phyloP scores from a whole-genome alignment of 192 early-diverging fungal genomes.

The Fimicolochytrium jonesii region DNA sequence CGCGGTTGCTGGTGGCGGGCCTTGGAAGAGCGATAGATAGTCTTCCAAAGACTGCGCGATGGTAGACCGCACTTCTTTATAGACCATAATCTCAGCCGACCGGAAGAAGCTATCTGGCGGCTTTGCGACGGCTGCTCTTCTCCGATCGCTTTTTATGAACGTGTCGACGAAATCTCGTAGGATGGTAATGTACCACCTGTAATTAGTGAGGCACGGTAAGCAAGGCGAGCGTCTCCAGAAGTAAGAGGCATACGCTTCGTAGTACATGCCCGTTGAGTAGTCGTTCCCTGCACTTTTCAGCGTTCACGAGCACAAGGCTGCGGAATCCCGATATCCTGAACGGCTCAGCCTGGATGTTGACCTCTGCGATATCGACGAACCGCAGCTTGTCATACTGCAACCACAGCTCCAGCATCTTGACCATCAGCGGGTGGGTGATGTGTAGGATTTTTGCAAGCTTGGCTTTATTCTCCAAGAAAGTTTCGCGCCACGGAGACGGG shows the following conservation, averaged over 20 bases:
- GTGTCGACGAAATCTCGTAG: slow-evolving; percentile 35
- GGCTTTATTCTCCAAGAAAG: slow-evolving; percentile 39
- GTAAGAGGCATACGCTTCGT: no score
- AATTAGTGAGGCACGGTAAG: slow-evolving; percentile 13
- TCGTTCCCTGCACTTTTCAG: slow-evolving; percentile 52
- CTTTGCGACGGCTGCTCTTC: background rate
- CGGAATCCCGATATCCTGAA: slow-evolving; percentile 47
- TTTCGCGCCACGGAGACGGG: slow-evolving; percentile 43
- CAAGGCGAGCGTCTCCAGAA: no score
- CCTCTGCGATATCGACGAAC: slow-evolving; percentile 43
- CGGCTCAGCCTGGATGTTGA: slow-evolving; percentile 39
- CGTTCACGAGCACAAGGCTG: slow-evolving; percentile 50
- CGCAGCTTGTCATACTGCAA: slow-evolving; percentile 30
- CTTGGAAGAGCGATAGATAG: slow-evolving; percentile 41
- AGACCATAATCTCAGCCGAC: slow-evolving; percentile 33
- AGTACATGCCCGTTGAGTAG: slow-evolving; percentile 47
- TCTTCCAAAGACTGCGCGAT: slow-evolving; percentile 35
- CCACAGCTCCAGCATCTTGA: slow-evolving; percentile 43
- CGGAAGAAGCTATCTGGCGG: slow-evolving; percentile 36
- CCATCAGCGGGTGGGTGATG: slow-evolving; percentile 41
- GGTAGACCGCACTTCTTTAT: slow-evolving; percentile 42
- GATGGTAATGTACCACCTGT: slow-evolving; percentile 42
- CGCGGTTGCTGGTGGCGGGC: slow-evolving; percentile 15
- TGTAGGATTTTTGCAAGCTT: slow-evolving; percentile 44
- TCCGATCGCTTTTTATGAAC: slow-evolving; percentile 28